Evolutionary conservation across 2,329 filamentous ascomycete genomes (phyloP), one percentile per base, ranked within the genome.

Genomic region (Ascochyta koolunga): DNA sequence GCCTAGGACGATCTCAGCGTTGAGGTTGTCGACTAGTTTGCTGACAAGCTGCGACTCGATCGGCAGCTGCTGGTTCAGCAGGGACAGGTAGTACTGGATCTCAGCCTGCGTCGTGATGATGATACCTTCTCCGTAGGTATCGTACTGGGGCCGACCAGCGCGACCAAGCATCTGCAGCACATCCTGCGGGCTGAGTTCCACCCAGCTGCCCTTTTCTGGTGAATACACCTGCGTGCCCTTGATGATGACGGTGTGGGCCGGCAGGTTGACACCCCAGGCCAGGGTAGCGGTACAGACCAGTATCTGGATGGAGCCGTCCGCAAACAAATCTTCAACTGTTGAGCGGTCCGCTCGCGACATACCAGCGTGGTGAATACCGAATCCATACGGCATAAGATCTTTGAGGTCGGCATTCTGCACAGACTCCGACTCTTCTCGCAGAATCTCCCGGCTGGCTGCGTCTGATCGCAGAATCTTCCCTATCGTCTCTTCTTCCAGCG

Each of bases 221-320:
- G 95, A 98, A 78, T 99, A 99, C 18, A 99, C 89, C 70, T 96
- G 92, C 1, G 95, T 99, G 50, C 95, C 95, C 78, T 99, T 99
- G 80, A 99, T 99, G 71, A 99, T 93, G 69, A 99, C 95, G 0
- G 95, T 98, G 71, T 99, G 95, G 2, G 95, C 95, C 4, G 95
- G 95, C 70, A 99, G 79, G 76, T 99, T 99, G 71, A 99, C 95
- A 86, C 95, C 95, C 95, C 95, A 99, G 21, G 95, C 95, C 47
- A 99, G 82, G n/a, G 95, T 99, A 33, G 96, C 93, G 33, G 95
- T 99, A 77, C 92, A 98, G 31, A 98, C 93, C 44, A 99, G 86
- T 1, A 99, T 95, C 73, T 97, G 93, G 32, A 99, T 91, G 27
- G 90, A 87, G 58, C 93, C 93, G 71, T 93, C 89, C 38, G 90